Evolutionary conservation across 495 filamentous ascomycete genomes (phyloP).

Genomic region (Podospora pseudoanserina): DNA sequence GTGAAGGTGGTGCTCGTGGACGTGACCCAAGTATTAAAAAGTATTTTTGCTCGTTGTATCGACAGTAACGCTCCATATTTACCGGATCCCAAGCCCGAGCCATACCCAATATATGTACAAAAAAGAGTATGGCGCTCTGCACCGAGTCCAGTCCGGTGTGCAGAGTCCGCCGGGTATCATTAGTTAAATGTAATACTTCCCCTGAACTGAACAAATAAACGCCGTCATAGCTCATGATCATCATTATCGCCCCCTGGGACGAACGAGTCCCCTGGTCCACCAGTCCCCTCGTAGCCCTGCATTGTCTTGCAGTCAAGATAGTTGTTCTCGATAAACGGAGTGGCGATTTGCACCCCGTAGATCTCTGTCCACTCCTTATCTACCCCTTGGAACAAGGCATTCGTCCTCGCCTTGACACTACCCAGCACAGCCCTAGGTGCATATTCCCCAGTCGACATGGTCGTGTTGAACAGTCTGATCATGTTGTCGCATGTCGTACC

Average conservation of each 20-base stretch:
- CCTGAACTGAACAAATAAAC: background rate
- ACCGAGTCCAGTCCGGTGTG: background rate
- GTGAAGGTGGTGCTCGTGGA: too few relatives aligned
- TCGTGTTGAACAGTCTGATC: constrained; percentile 39
- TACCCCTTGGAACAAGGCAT: constrained; percentile 24
- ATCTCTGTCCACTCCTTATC: constrained; percentile 29
- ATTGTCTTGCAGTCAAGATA: constrained; percentile 35
- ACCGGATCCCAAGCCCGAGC: background rate
- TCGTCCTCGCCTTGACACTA: constrained; percentile 28
- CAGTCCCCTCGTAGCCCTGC: constrained; percentile 30
- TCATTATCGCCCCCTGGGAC: constrained; percentile 3
- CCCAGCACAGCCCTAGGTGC: constrained; percentile 33
- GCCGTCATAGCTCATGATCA: background rate
- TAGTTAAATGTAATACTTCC: background rate
- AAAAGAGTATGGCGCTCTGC: background rate
- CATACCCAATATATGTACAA: background rate
- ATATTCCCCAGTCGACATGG: constrained; percentile 31
- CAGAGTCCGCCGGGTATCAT: constrained; percentile 2
- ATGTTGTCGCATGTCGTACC: constrained; percentile 38
- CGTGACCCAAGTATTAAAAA: background rate
- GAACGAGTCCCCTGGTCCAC: constrained; percentile 24
- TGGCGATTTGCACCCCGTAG: constrained; percentile 40
- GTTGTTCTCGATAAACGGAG: constrained; percentile 43
- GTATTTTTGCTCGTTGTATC: background rate
- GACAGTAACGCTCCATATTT: background rate